Base-by-base conservation (phyloP, 495 filamentous ascomycete genomes). In the Neurospora sp. region DNA sequence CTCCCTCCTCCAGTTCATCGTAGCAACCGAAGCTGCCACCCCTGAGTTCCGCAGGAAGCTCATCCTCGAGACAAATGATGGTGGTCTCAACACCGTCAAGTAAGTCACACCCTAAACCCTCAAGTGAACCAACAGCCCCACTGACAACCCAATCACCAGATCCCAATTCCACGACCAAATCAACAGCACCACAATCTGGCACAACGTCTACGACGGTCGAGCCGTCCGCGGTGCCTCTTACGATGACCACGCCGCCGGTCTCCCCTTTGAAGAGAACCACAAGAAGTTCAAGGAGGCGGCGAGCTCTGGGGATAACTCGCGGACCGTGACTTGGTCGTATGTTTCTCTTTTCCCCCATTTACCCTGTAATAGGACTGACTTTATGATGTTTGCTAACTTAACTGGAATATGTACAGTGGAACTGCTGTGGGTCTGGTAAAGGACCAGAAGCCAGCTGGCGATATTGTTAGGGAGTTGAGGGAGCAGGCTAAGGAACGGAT, bases 401-500 rank as follows among this genome's bases (percentile, higher is more conserved):
- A 40, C 22, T 16, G 14, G 2, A 35, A 31, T 27, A 31, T 37
- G 14, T 59, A 20, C 69, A 85, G 82, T 39, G 84, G 85, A 37
- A 84, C 85, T 7, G 85, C 82, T 8, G 89, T 93, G 5, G 93
- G 90, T 7, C 82, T 89, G 40, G 83, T 96, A 37, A 83, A 83
- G 70, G 83, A 89, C 12, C 87, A 92, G 42, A 85, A 89, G 75
- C 91, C 93, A 0, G 93, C 93, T 0, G 88, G 84, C 38, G 83
- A 87, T 68, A 93, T 96, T 80, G 87, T 95, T 42, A 85, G 81
- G 73, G 85, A 90, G 75, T 90, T 92, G 84, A 88, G 94, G 12
- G 80, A 84, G 68, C 87, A 91, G 78, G 90, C 92, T 7, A 82
- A 90, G 53, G 81, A 86, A 27, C 81, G 88, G 16, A 82, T 84